These are phyloP conservation scores for Solanum raphanifolium DNA, from an alignment of 257 asterid genomes.

Conservation along the genomic window DNA sequence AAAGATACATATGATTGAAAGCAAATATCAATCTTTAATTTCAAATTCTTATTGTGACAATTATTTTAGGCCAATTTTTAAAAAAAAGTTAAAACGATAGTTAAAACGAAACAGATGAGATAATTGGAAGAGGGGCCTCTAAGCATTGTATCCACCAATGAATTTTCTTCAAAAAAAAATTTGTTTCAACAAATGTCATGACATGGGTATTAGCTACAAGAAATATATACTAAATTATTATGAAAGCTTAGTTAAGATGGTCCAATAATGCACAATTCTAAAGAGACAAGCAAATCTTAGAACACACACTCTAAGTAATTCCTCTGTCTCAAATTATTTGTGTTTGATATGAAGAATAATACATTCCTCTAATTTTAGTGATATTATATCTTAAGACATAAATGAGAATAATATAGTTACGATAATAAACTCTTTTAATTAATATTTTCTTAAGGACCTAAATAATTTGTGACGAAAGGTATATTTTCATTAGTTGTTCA, in stretches of 20 bases:
- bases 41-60: background rate
- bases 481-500: background rate
- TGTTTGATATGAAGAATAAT: no score
- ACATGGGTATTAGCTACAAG: background rate
- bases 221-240: background rate
- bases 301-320: background rate
- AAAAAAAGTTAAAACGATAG: accelerated
- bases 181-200: background rate
- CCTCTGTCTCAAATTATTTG: accelerated
- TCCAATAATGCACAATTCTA: background rate
- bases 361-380: no score
- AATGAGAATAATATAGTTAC: background rate
- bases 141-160: background rate
- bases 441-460: background rate
- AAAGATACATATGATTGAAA: background rate
- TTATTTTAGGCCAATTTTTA: background rate
- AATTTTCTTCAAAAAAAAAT: background rate
- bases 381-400: background rate
- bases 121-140: background rate
- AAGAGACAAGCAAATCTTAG: background rate
- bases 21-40: background rate
- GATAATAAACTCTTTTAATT: background rate
- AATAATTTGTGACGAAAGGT: background rate
- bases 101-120: background rate
- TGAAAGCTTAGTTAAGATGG: background rate